These are phyloP conservation scores for Zea mays DNA, from an alignment of 176 grass and related monocot genomes.

Conservation along the genomic window Zm-B73-REFERENCE-NAM-5.0 NC_050098.1:206792001-206792500, in stretches of 20 bases:
- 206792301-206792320: slow-evolving; percentile 52
- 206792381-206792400: slow-evolving; percentile 79
- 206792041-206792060: not conserved
- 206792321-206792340: slow-evolving; percentile 72
- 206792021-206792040: slow-evolving; percentile 47
- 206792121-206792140: slow-evolving; percentile 89
- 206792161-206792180: slow-evolving; percentile 78
- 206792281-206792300: not conserved
- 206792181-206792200: slow-evolving; percentile 69
- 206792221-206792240: not conserved
- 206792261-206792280: not conserved
- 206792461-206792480: slow-evolving; percentile 51
- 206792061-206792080: too few species aligned
- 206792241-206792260: not conserved
- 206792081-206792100: too few species aligned
- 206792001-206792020: slow-evolving; percentile 84
- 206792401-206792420: slow-evolving; percentile 86
- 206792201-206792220: not conserved
- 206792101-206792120: slow-evolving; percentile 46
- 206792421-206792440: slow-evolving; percentile 73
- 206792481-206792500: slow-evolving; percentile 79
- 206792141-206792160: slow-evolving; percentile 71
- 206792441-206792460: slow-evolving; percentile 73
- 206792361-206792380: slow-evolving; percentile 85
- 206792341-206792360: slow-evolving; percentile 85